These are phyloP conservation scores for Colletotrichum sp. DNA, from an alignment of 2,329 filamentous ascomycete genomes.

Conservation along the genomic window DNA sequence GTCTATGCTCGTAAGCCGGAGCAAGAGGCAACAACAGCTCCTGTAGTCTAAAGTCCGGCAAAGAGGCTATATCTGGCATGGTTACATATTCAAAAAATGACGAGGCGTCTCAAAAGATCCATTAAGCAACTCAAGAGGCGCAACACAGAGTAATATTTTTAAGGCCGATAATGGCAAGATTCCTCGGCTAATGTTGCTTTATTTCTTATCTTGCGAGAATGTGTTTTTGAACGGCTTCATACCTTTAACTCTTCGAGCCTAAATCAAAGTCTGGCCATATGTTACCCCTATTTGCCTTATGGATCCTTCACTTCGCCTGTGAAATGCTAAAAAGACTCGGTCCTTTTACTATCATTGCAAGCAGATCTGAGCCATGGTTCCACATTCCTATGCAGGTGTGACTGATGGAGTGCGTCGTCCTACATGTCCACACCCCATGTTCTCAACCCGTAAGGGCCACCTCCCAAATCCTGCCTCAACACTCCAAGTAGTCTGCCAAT, in stretches of 20 bases:
- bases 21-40: too few species aligned
- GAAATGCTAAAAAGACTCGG: not conserved
- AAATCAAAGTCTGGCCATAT: not conserved
- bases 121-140: not conserved
- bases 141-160: not conserved
- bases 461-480: not conserved
- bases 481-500: not conserved
- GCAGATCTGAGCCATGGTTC: not conserved
- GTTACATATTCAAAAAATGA: too few species aligned
- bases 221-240: not conserved
- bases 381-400: not conserved
- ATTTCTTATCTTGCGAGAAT: not conserved
- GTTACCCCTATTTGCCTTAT: not conserved
- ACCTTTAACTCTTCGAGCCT: not conserved
- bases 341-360: rapidly evolving
- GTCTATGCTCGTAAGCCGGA: too few species aligned
- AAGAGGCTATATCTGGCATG: too few species aligned
- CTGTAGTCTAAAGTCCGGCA: too few species aligned
- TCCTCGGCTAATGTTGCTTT: too few species aligned
- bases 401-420: not conserved
- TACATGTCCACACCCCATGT: not conserved
- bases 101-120: not conserved
- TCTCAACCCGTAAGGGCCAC: rapidly evolving
- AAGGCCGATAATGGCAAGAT: not conserved
- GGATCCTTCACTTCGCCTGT: not conserved